These are phyloP conservation scores for Penicillium longicatenatum DNA, from an alignment of 495 filamentous ascomycete genomes.

Conservation along the genomic window DNA sequence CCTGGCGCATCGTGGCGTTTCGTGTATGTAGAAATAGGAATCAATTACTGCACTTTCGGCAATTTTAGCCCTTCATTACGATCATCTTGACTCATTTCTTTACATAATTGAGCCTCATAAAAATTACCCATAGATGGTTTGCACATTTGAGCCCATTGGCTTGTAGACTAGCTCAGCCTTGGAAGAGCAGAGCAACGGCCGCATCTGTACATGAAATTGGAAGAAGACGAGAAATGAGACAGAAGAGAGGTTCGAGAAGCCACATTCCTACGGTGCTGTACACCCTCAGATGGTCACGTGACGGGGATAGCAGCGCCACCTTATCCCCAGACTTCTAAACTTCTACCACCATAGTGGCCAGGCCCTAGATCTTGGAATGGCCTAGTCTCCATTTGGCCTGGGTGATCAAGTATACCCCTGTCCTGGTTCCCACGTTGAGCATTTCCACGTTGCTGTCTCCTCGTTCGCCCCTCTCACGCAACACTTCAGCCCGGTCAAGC, in stretches of 20 bases:
- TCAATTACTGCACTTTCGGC: not conserved
- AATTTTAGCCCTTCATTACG: not conserved
- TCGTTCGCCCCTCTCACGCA: conserved; percentile 5
- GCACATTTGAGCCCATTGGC: not conserved
- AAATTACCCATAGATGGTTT: too few relatives aligned
- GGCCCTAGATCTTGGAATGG: conserved; percentile 12
- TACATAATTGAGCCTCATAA: too few relatives aligned
- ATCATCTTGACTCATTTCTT: too few relatives aligned
- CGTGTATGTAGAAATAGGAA: not conserved
- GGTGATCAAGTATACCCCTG: not conserved
- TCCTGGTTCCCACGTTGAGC: conserved; percentile 1
- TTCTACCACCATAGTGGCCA: conserved; percentile 24
- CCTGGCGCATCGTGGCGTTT: not conserved
- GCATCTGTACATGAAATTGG: not conserved
- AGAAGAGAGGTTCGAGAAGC: not conserved
- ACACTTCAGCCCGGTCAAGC: not conserved
- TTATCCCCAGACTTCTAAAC: not conserved
- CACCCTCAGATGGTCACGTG: not conserved
- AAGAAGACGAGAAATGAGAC: not conserved
- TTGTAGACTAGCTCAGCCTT: not conserved
- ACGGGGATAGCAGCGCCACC: not conserved
- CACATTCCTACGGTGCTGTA: not conserved
- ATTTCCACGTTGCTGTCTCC: conserved; percentile 2
- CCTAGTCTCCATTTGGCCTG: conserved; percentile 10
- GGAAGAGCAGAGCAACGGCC: not conserved